Conservation (phyloP, 2,329 filamentous ascomycete genomes). For the Cordyceps cateniannulata region DNA sequence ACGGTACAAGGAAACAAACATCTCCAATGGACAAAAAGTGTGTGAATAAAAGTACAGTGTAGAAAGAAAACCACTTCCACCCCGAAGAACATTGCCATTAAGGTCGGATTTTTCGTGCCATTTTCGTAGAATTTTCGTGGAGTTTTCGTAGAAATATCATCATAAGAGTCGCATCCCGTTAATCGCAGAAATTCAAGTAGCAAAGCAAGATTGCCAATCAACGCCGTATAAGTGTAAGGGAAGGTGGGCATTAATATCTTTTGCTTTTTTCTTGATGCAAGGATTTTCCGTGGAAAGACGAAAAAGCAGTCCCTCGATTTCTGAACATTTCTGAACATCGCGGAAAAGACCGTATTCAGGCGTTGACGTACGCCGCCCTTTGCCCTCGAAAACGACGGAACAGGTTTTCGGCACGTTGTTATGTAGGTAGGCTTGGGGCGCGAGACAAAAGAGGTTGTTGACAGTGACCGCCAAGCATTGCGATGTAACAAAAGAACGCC, state of each 20-base stretch:
- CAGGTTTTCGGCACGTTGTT: neutral
- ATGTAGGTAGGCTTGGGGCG: neutral
- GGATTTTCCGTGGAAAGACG: neutral
- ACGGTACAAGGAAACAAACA: neutral
- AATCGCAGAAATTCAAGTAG: neutral
- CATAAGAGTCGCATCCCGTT: neutral
- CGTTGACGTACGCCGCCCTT: neutral
- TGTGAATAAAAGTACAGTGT: constrained; percentile 3
- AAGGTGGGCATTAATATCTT: neutral
- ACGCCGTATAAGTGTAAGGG: neutral
- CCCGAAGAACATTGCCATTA: neutral
- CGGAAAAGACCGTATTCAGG: neutral
- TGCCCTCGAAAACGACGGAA: too few relatives aligned
- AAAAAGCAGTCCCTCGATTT: neutral
- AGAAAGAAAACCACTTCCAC: neutral
- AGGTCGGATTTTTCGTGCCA: neutral
- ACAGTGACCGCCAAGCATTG: neutral
- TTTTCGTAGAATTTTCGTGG: neutral
- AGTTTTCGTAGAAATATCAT: neutral
- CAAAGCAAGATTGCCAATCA: neutral
- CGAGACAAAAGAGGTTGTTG: neutral
- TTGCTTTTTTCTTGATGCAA: neutral
- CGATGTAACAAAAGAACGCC: neutral
- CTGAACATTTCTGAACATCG: neutral
- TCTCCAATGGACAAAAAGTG: neutral